phyloP scores from a whole-genome alignment of 176 grass and related monocot species.

The Thalia dealbata region DNA sequence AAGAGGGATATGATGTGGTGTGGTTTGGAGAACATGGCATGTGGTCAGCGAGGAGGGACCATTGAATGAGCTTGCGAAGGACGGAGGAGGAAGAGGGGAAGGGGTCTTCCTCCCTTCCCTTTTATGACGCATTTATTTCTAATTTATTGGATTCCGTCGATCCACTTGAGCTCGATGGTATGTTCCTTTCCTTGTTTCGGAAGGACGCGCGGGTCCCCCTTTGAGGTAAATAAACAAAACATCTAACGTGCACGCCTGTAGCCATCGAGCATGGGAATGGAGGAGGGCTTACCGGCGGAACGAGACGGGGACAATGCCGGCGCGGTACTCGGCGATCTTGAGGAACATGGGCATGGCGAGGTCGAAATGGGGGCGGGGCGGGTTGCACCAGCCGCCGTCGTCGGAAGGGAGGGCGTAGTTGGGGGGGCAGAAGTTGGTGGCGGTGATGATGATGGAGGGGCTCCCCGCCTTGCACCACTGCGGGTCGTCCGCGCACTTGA shows the following conservation, averaged over 20 bases:
- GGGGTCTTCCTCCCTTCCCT: too few species aligned
- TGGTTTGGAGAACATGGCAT: not conserved
- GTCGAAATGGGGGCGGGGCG: conserved; percentile 45
- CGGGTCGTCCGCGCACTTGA: conserved; percentile 35
- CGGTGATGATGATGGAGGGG: conserved; percentile 39
- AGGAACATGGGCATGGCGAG: conserved; percentile 54
- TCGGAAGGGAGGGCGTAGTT: conserved; percentile 50
- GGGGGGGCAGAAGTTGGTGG: conserved; percentile 69
- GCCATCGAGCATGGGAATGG: not conserved
- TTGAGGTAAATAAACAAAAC: too few species aligned
- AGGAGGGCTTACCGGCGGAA: conserved; percentile 29
- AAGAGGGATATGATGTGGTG: not conserved
- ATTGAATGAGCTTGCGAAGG: not conserved
- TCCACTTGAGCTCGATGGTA: too few species aligned
- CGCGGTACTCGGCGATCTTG: conserved; percentile 41
- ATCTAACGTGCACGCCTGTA: too few species aligned
- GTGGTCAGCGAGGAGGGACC: conserved; percentile 1
- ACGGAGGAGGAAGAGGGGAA: not conserved
- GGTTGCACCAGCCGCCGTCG: conserved; percentile 66
- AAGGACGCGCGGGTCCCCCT: too few species aligned
- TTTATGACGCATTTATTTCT: too few species aligned
- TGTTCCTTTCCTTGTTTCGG: too few species aligned
- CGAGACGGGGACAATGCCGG: conserved; percentile 41
- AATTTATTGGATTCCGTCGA: too few species aligned
- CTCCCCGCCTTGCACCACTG: conserved; percentile 30